These are phyloP conservation scores for Capsaspora owczarzaki DNA, from an alignment of 78 protist genomes.

Conservation along the genomic window DNA sequence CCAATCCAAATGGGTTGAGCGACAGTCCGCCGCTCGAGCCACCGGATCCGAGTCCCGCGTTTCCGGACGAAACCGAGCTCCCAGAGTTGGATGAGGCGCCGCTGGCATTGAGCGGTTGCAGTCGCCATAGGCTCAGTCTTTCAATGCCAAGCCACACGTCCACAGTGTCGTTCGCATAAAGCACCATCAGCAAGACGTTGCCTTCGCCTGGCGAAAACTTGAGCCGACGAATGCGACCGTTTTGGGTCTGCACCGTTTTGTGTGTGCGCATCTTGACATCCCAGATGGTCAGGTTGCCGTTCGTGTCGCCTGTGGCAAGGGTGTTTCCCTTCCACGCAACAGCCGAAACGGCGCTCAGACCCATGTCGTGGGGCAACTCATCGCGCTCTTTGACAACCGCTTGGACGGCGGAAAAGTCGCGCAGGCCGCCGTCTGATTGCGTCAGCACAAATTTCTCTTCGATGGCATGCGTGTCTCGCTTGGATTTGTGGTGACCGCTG, in stretches of 20 bases:
- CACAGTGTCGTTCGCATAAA: not conserved
- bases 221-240: not conserved
- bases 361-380: not conserved
- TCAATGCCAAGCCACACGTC: not conserved
- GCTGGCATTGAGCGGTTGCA: too few species aligned
- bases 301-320: not conserved
- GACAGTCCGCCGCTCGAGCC: too few species aligned
- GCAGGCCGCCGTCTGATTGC: not conserved
- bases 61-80: too few species aligned
- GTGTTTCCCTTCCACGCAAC: not conserved
- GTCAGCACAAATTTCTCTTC: conserved; percentile 2
- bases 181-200: not conserved
- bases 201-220: not conserved
- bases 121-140: not conserved
- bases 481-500: too few species aligned
- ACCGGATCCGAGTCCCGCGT: too few species aligned
- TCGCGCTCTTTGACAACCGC: not conserved
- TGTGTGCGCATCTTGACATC: not conserved
- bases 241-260: not conserved
- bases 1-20: too few species aligned
- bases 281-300: not conserved
- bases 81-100: too few species aligned
- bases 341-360: not conserved
- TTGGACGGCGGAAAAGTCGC: not conserved
- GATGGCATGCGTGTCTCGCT: too few species aligned